These are phyloP conservation scores for Nemania bipapillata DNA, from an alignment of 2,329 filamentous ascomycete genomes.

Conservation along the genomic window DNA sequence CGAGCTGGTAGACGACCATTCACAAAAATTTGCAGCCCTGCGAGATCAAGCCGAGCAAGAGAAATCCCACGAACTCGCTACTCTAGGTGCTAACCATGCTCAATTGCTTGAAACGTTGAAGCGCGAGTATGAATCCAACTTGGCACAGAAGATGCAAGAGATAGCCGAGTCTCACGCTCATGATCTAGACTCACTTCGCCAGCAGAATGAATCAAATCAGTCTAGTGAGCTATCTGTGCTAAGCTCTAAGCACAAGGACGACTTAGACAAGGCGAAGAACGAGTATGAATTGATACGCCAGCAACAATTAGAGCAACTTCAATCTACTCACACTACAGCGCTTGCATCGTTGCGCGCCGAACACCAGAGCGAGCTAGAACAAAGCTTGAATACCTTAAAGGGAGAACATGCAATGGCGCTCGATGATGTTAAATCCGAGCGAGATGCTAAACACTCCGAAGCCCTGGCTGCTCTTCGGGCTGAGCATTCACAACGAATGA, in stretches of 20 bases:
- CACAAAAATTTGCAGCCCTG: conserved; percentile 39
- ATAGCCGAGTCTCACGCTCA: conserved; percentile 35
- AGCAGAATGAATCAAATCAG: conserved; percentile 36
- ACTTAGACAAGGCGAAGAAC: conserved; percentile 32
- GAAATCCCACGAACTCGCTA: conserved; percentile 38
- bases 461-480: conserved; percentile 39
- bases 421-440: conserved; percentile 42
- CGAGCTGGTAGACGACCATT: conserved; percentile 37
- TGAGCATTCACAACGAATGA: conserved; percentile 24
- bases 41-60: conserved; percentile 37
- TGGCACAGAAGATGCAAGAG: conserved; percentile 41
- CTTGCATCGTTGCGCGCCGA: conserved; percentile 42
- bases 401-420: conserved; percentile 42
- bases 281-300: conserved; percentile 32
- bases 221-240: conserved; percentile 40
- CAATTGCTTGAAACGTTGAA: conserved; percentile 41
- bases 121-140: conserved; percentile 39
- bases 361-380: conserved; percentile 40
- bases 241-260: conserved; percentile 22
- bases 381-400: conserved; percentile 37
- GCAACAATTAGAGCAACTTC: conserved; percentile 30
- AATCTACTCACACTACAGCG: conserved; percentile 38
- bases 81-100: conserved; percentile 38
- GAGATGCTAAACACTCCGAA: conserved; percentile 39
- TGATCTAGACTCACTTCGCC: conserved; percentile 40